Conservation (phyloP, 2,329 filamentous ascomycete species). For the Colletotrichum shisoi region DNA sequence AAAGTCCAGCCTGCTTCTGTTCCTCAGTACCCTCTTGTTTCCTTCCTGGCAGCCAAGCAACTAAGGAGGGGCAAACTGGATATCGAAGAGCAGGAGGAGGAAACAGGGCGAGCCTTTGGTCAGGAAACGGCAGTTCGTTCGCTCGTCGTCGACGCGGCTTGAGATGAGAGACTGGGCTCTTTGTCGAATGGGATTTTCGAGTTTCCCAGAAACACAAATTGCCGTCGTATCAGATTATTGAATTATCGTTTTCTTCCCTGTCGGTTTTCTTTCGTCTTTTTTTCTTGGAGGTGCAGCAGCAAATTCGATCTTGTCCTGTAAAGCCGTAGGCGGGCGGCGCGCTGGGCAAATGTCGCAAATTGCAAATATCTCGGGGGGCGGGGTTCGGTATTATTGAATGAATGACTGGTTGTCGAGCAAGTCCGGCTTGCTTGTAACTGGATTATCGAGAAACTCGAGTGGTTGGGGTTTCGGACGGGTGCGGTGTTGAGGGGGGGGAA, state of each 20-base stretch:
- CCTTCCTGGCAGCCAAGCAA: constrained; percentile 27
- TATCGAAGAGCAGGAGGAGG: constrained; percentile 14
- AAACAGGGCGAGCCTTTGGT: constrained; percentile 15
- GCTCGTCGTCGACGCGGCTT: constrained; percentile 35
- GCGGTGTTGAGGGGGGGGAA: constrained; percentile 48
- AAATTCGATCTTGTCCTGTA: constrained; percentile 15
- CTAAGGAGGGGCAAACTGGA: constrained; percentile 30
- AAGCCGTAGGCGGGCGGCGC: constrained; percentile 17
- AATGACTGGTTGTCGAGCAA: constrained; percentile 65
- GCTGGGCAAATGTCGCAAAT: constrained; percentile 13
- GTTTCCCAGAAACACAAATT: constrained; percentile 29
- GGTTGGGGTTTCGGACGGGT: constrained; percentile 44
- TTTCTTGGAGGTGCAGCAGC: not conserved
- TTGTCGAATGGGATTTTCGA: constrained; percentile 35
- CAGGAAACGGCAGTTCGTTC: constrained; percentile 31
- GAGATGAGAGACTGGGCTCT: constrained; percentile 36
- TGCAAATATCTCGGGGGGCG: constrained; percentile 20
- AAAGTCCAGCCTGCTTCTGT: constrained; percentile 11
- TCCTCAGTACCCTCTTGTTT: constrained; percentile 19
- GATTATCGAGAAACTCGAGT: constrained; percentile 42
- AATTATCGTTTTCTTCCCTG: constrained; percentile 36
- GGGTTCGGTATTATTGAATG: constrained; percentile 44
- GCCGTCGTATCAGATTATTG: constrained; percentile 37
- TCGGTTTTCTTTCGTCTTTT: constrained; percentile 19
- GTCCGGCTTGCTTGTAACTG: constrained; percentile 66